Evolutionary conservation across 495 filamentous ascomycete species (phyloP), one percentile per base, ranked within the genome.

Genomic region (Neurospora sp.): DNA sequence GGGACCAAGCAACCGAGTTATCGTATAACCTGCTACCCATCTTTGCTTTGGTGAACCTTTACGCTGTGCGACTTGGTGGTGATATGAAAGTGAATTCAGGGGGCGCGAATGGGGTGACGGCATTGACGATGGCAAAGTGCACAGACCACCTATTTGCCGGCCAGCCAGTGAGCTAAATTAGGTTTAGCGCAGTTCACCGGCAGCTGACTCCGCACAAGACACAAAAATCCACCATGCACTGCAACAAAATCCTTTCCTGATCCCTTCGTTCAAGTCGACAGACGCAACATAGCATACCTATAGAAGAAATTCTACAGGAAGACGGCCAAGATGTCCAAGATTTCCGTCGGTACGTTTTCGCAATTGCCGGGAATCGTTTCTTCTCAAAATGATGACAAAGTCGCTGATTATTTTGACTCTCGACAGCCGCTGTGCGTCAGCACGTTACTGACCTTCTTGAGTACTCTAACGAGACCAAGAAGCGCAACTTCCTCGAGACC

Each of bases 391-490:
- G 31, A 14, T 3, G 59, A 76, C 75, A 3, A 61, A 61, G 9
- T 18, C 27, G 53, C 53, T 66, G 53, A 76, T 76, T 27, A 27
- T 59, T 7, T 59, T 31, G 73, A 35, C 31, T 35, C 12, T 74
- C 73, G 80, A 66, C 82, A 94, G 93, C 94, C 90, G 94, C 93
- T 92, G 94, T 97, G 89, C 94, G 94, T 89, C 85, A 90, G 81
- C 94, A 98, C 86, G 92, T 97, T 83, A 86, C 92, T 84, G 88
- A 92, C 79, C 87, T 98, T 72, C 91, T 98, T 77, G 91, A 97
- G 76, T 96, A 97, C 90, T 95, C 93, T 85, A 91, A 88, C 80
- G 93, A 98, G 83, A 92, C 93, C 84, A 98, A 99, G 92, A 99
- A 99, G 92, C 88, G 96, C 75, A 98, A 98, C 90, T 99, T 98